Evolutionary conservation across 2,329 filamentous ascomycete genomes (phyloP).

Genomic region (Phyllosticta ampelicida): DNA sequence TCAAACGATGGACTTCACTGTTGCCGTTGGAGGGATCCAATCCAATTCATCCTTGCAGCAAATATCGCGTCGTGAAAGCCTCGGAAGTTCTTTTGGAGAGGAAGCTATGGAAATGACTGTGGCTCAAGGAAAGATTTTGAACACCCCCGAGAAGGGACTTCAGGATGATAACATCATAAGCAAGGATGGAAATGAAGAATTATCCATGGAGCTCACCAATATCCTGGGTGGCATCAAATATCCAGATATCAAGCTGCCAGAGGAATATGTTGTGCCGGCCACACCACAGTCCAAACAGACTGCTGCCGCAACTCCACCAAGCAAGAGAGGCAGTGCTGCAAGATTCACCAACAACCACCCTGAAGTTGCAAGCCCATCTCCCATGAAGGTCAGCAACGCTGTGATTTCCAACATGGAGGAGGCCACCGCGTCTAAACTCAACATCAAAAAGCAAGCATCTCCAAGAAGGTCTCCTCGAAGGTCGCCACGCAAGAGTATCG

Average conservation of each 20-base stretch:
- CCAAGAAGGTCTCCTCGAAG: conserved; percentile 18
- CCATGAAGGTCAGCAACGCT: conserved; percentile 7
- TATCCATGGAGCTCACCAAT: conserved; percentile 44
- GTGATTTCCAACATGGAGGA: background rate
- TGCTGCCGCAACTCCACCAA: conserved; percentile 3
- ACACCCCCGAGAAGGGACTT: background rate
- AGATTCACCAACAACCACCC: conserved; percentile 11
- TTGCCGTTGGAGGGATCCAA: conserved; percentile 28
- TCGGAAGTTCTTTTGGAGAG: conserved; percentile 21
- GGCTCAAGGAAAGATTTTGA: conserved; percentile 27
- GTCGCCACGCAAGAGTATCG: conserved; percentile 19
- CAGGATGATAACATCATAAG: conserved; percentile 6
- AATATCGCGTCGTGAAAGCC: conserved; percentile 16
- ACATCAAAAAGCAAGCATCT: conserved; percentile 20
- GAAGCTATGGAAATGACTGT: conserved; percentile 31
- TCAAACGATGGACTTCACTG: conserved; percentile 30
- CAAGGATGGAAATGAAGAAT: conserved; percentile 32
- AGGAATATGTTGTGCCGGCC: conserved; percentile 11
- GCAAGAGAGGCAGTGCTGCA: conserved; percentile 9
- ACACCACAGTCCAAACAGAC: conserved; percentile 11
- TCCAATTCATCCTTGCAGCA: conserved; percentile 1
- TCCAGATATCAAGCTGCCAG: background rate
- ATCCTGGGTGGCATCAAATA: conserved; percentile 34
- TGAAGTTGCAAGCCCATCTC: conserved; percentile 7
- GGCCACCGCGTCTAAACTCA: conserved; percentile 1